Evolutionary conservation across 495 filamentous ascomycete species (phyloP), one percentile per base, ranked within the genome.

Genomic region (Lophium mytilinum): DNA sequence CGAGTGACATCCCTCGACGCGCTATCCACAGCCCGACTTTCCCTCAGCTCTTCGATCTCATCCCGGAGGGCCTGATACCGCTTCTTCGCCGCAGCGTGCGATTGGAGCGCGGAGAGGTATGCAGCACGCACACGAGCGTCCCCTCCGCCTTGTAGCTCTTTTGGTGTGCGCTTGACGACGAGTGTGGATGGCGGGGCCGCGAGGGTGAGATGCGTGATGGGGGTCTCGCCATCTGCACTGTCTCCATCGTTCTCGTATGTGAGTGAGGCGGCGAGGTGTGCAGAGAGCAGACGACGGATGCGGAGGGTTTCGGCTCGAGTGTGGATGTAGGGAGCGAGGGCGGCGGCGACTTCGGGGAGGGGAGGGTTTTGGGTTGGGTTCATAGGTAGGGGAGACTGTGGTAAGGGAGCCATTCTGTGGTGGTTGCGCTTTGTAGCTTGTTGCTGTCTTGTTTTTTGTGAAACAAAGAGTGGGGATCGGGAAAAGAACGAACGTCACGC

Each of bases 81-180:
- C 11, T 37, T 37, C 37, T 60, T 61, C 9, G 66, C 67, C 11
- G 39, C 42, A 7, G 46, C 10, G 37, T 63, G 56, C 1, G 63
- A 61, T 54, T 62, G 50, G 8, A 71, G 56, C 11, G 67, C 69
- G 34, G 61, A 45, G 15, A 64, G 37, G 56, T 69, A 71, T 1
- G 52, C 50, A 24, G 37, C 39, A 9, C 64, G 61, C 14, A 56
- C 45, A 30, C 24, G 24, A 30, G 24, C 24, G 24, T 30, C 24
- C 24, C 24, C 24, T 3, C 24, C 24, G 9, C 57, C 55, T 12
- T 43, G 61, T 10, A 67, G 19, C 8, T 49, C 55, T 9, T 49
- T 37, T 10, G 56, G 47, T 1, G 47, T 46, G 6, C 18, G n/a
- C 17, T 37, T 55, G 48, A 43, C 43, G 30, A 15, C 43, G 42